Evolutionary conservation across 148 eudicot species (phyloP).

Genomic region (Vaccinium myrtillus): DNA sequence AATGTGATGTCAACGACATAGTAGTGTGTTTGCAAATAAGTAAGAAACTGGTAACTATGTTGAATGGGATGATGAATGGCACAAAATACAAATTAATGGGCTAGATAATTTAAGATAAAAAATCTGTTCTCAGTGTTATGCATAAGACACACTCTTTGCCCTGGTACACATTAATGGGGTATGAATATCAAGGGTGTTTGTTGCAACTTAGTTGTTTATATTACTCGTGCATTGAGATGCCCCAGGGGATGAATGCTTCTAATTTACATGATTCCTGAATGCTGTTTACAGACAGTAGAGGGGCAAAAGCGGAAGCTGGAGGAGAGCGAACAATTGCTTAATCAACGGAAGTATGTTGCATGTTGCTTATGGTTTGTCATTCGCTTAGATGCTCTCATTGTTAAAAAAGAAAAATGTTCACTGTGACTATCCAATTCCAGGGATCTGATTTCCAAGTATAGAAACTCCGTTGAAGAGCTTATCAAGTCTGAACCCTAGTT

Average conservation of each 20-base stretch:
- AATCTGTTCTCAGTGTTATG: background rate
- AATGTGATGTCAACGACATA: background rate
- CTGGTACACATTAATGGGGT: background rate
- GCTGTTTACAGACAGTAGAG: constrained; percentile 65
- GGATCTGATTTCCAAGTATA: constrained; percentile 28
- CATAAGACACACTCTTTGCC: background rate
- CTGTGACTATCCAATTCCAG: constrained; percentile 16
- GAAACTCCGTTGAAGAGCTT: constrained; percentile 27
- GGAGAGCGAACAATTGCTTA: constrained; percentile 63
- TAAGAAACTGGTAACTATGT: background rate
- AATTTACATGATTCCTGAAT: constrained; percentile 10
- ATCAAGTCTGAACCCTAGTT: constrained; percentile 18
- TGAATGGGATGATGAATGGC: background rate
- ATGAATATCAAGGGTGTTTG: background rate
- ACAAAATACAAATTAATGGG: background rate
- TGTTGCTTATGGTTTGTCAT: constrained; percentile 7
- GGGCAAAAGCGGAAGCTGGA: constrained; percentile 74
- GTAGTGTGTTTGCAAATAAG: background rate
- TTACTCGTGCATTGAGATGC: background rate
- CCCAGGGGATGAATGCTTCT: background rate
- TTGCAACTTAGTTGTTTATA: background rate
- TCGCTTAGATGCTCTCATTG: background rate
- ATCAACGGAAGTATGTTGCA: constrained; percentile 62
- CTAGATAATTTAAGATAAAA: background rate
- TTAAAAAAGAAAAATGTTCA: background rate